Evolutionary conservation across 116 monocot genomes (phyloP), one percentile per base, ranked within the genome.

Genomic region (Phalaenopsis hybrid): DNA sequence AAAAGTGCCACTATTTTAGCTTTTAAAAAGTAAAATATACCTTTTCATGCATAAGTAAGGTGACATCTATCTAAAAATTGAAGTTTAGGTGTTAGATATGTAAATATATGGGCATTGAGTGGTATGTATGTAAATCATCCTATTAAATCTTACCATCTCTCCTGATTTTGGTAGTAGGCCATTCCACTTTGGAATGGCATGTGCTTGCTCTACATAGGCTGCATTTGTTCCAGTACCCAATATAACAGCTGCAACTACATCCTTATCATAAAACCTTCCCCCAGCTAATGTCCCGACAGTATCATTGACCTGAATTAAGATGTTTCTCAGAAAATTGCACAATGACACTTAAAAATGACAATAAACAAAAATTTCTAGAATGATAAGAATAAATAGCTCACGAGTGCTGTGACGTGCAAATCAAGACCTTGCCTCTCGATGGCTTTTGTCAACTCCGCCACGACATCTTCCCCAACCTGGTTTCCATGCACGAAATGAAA

Each of bases 201-300:
- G 82, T 51, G 91, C 91, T 80, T 84, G 82, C 57, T 94, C 94
- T 21, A 91, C 89, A 75, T 91, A 94, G 75, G 94, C 94, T 81
- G 94, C 94, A 86, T 94, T 94, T 83, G 94, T 86, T 44, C 91
- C 94, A 73, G 94, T 94, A 34, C 91, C 94, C 82, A 94, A 84
- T 85, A 94, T 91, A 25, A 91, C 94, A 76, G 91, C 91, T 82
- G 83, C 88, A 86, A 81, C 82, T 59, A 91, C 94, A 86, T 91
- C 91, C 58, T 86, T 88, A 84, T 93, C 90, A 82, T 81, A 57
- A 49, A 86, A 93, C 44, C 91, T 87, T 15, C 91, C 93, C 4
- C 91, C 91, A 82, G 94, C 94, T 20, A 94, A 81, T 79, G 91
- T 91, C 43, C 94, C 94, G 52, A 94, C 85, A 70, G 94, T 91